Evolutionary conservation across 177 flowering plant species (phyloP).

Genomic region (Vitis hybrid): DNA sequence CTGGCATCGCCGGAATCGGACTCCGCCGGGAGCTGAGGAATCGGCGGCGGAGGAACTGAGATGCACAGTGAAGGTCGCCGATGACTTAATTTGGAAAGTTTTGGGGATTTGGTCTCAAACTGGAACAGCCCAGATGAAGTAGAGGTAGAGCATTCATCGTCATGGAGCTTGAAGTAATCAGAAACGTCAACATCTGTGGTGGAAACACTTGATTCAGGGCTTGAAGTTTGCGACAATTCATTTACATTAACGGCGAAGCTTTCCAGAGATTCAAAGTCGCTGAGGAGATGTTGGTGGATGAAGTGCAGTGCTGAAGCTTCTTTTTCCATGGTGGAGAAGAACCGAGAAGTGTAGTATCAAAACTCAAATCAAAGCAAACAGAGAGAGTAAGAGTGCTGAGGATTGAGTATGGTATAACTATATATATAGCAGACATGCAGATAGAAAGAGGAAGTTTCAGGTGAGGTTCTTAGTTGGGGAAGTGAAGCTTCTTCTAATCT

Average conservation of each 20-base stretch:
- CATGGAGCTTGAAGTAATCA: too few relatives aligned
- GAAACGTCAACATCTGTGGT: not conserved
- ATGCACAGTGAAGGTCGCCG: too few relatives aligned
- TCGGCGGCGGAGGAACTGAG: too few relatives aligned
- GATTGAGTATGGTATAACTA: not conserved
- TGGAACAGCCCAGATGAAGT: too few relatives aligned
- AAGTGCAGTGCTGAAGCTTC: constrained; percentile 24
- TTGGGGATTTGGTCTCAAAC: too few relatives aligned
- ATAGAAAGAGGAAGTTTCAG: not conserved
- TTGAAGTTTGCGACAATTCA: constrained; percentile 1
- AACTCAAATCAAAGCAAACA: too few relatives aligned
- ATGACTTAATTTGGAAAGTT: too few relatives aligned
- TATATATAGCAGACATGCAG: not conserved
- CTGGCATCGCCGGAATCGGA: constrained; percentile 7
- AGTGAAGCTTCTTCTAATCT: too few relatives aligned
- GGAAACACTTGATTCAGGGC: not conserved
- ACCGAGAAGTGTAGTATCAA: too few relatives aligned
- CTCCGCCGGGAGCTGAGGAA: too few relatives aligned
- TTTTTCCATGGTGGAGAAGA: too few relatives aligned
- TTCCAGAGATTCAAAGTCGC: constrained; percentile 22
- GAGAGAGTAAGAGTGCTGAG: not conserved
- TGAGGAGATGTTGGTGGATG: constrained; percentile 28
- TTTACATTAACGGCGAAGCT: not conserved
- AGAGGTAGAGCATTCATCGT: too few relatives aligned
- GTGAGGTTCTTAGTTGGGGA: constrained; percentile 2